Percentiles rank a stretch among this genome's conserved stretches.
phyloP scores from a whole-genome alignment of 106 monocot species.

The Posidonia australis region DNA sequence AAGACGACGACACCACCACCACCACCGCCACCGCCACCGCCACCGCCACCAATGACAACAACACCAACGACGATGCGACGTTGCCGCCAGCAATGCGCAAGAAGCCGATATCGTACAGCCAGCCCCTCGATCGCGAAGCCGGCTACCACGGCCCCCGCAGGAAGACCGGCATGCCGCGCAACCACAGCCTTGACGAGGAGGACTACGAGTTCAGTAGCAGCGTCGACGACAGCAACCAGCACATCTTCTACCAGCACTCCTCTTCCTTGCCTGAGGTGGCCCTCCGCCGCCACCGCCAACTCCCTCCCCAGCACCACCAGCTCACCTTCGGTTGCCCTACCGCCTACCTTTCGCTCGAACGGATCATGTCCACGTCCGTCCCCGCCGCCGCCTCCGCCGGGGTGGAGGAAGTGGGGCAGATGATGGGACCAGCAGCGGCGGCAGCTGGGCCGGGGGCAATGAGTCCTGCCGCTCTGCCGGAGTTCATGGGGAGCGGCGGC shows the following conservation, averaged over 20 bases:
- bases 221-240: not conserved
- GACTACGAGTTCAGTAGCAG: not conserved
- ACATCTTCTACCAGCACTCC: not conserved
- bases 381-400: not conserved
- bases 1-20: not conserved
- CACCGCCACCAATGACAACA: not conserved
- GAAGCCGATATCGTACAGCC: not conserved
- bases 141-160: not conserved
- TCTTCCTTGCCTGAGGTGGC: not conserved
- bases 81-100: not conserved
- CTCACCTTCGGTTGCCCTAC: not conserved
- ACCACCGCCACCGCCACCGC: not conserved
- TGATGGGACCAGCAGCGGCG: not conserved
- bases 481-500: constrained; percentile 72
- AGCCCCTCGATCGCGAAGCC: not conserved
- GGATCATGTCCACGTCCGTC: not conserved
- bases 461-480: constrained; percentile 39
- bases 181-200: constrained; percentile 2
- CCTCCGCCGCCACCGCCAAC: not conserved
- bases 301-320: not conserved
- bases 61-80: not conserved
- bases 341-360: not conserved
- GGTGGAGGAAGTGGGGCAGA: not conserved
- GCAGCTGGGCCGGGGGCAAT: not conserved
- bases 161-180: not conserved